Base-by-base conservation (phyloP, 306 rosid species). In the Nissolia schottii region DNA sequence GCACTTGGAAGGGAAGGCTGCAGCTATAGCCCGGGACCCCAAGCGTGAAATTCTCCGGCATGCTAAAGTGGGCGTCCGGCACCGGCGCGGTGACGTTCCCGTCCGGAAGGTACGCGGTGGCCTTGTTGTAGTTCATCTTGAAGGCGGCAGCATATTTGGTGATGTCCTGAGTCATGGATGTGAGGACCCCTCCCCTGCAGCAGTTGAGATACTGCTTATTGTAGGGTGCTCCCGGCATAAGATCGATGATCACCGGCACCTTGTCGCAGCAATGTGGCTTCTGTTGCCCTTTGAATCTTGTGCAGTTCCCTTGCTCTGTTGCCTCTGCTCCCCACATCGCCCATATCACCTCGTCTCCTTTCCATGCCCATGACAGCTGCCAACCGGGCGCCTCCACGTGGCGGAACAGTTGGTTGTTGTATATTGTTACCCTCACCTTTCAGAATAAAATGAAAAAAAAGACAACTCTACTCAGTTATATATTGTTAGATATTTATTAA, bases 291-390 rank as follows among this genome's bases (percentile, higher is more conserved):
- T 25, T 83, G 45, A 85, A 82, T 67, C 68, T 82, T 10, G 88
- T 65, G 82, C 98, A 92, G 25, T 90, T 49, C 41, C 96, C 98
- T 82, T 86, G 95, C 50, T 86, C 79, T 0, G 28, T 77, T 1
- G 98, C 87, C 81, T 92, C 95, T 12, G 95, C 96, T 6, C 96
- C 98, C 82, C 84, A 61, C 89, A 88, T 82, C 41, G 79, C 32
- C 98, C 95, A 90, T 11, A 92, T 90, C 71, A 81, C 95, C 67
- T 92, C 92, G 1, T 86, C 71, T 2, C 74, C 79, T 57, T 40
- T 81, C 98, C 98, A 92, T 5, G 31, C 73, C 96, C 98, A 92
- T 2, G 86, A 31, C 23, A 92, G 4, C 12, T 27, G 80, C 98
- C 96, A 90, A 20, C 98, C 96, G 0, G 96, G 98, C 24, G 9